Percentiles rank a stretch among this genome's conserved stretches.
Conservation (phyloP, 2,329 filamentous ascomycete species). For the Cladosporium sp. region DNA sequence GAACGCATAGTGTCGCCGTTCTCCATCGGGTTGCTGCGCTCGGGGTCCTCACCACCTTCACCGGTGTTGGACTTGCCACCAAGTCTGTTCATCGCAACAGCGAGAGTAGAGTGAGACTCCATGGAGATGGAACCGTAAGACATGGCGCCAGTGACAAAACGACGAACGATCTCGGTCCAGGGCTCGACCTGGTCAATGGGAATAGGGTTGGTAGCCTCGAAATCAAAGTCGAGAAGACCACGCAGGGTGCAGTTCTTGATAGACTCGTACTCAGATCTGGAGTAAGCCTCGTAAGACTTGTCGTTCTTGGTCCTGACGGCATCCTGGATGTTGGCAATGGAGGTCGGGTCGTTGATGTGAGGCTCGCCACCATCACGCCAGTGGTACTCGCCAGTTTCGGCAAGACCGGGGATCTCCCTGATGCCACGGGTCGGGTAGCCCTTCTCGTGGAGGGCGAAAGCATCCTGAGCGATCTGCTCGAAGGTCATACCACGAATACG, state of each 20-base stretch:
- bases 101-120: constrained; percentile 94
- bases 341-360: constrained; percentile 90
- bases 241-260: constrained; percentile 95
- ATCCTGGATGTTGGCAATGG: constrained; percentile 95
- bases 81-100: constrained; percentile 93
- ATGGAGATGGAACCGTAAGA: constrained; percentile 98
- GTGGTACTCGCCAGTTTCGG: constrained; percentile 94
- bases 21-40: constrained; percentile 77
- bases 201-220: constrained; percentile 76
- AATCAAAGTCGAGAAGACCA: constrained; percentile 92
- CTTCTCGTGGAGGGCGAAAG: constrained; percentile 89
- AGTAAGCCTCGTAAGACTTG: constrained; percentile 97
- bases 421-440: constrained; percentile 81
- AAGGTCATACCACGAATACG: constrained; percentile 94
- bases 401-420: constrained; percentile 69
- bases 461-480: constrained; percentile 87
- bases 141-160: constrained; percentile 97
- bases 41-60: constrained; percentile 92
- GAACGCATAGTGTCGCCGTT: constrained; percentile 97
- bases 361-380: constrained; percentile 96
- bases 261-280: constrained; percentile 85
- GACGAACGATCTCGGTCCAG: constrained; percentile 95
- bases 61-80: constrained; percentile 97
- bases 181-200: constrained; percentile 96
- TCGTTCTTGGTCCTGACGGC: constrained; percentile 96